phyloP scores from a whole-genome alignment of 1,139 yeast genomes.

The Geotrichum carabidarum region DNA sequence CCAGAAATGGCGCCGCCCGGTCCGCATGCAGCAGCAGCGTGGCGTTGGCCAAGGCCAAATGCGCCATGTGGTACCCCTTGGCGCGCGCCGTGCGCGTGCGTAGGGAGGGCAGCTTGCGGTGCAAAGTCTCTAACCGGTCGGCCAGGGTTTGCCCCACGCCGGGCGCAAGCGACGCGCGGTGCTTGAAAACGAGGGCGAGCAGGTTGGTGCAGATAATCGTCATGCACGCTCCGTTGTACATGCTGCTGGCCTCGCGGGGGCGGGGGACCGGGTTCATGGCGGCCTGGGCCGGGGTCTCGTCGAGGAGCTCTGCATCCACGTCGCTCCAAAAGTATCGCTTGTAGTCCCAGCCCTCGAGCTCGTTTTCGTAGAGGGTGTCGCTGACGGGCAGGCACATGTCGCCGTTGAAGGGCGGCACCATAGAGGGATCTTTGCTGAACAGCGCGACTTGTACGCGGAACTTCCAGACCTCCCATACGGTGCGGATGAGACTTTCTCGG shows the following conservation, averaged over 20 bases:
- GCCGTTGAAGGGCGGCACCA: constrained; percentile 22
- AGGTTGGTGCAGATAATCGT: constrained; percentile 3
- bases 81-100: background rate
- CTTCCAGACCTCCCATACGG: constrained; percentile 25
- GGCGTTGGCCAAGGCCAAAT: constrained; percentile 5
- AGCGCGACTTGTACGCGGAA: constrained; percentile 20
- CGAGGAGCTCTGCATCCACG: constrained; percentile 21
- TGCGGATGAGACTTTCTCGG: constrained; percentile 24
- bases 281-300: background rate
- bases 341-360: constrained; percentile 22
- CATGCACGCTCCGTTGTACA: constrained; percentile 6
- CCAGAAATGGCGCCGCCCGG: constrained; percentile 2
- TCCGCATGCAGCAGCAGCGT: constrained; percentile 3
- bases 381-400: constrained; percentile 23
- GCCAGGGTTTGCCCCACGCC: constrained; percentile 1
- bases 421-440: constrained; percentile 5
- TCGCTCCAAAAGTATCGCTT: constrained; percentile 22
- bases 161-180: background rate
- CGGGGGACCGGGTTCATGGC: background rate
- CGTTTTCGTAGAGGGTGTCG: constrained; percentile 21
- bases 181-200: constrained; percentile 9
- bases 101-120: constrained; percentile 7
- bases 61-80: constrained; percentile 5
- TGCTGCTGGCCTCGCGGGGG: background rate
- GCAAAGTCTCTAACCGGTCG: background rate